These are phyloP conservation scores for Fusarium floridanum DNA, from an alignment of 2,329 filamentous ascomycete species.

Conservation along the genomic window DNA sequence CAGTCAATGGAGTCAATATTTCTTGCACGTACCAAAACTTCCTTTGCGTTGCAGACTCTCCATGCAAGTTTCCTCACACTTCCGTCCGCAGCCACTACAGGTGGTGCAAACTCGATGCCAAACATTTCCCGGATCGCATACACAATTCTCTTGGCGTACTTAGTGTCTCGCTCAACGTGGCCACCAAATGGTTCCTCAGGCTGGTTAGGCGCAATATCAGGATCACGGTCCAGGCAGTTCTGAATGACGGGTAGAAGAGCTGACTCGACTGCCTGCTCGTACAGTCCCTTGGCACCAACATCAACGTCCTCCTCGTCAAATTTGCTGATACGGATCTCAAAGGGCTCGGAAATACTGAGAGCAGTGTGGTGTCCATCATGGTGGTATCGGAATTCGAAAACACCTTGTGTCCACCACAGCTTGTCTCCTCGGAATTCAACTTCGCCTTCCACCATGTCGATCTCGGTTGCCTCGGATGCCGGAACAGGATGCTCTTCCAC, in stretches of 20 bases:
- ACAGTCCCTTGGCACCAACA: constrained; percentile 68
- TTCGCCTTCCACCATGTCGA: constrained; percentile 79
- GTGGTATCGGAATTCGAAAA: constrained; percentile 97
- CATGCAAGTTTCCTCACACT: constrained; percentile 91
- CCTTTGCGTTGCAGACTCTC: constrained; percentile 96
- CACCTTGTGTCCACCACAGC: constrained; percentile 95
- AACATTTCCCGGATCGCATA: constrained; percentile 98
- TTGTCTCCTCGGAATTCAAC: constrained; percentile 92
- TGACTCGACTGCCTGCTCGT: constrained; percentile 79
- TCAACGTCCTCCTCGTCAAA: constrained; percentile 83
- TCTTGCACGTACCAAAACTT: constrained; percentile 79
- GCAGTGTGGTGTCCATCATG: constrained; percentile 93
- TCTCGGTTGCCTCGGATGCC: constrained; percentile 64
- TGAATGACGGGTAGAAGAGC: constrained; percentile 85
- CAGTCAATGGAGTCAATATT: background rate
- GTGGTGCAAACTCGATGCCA: constrained; percentile 93
- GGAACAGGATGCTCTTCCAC: constrained; percentile 73
- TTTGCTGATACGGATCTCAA: constrained; percentile 86
- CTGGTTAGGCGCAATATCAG: constrained; percentile 86
- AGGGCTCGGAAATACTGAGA: constrained; percentile 93
- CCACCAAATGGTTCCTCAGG: constrained; percentile 87
- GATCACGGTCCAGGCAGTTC: constrained; percentile 93
- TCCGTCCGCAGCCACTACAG: constrained; percentile 92
- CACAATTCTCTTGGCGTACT: constrained; percentile 90
- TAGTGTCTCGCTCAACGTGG: constrained; percentile 86